Base-by-base conservation (phyloP, 2,329 filamentous ascomycete species). In the Scytalidium lignicola region DNA sequence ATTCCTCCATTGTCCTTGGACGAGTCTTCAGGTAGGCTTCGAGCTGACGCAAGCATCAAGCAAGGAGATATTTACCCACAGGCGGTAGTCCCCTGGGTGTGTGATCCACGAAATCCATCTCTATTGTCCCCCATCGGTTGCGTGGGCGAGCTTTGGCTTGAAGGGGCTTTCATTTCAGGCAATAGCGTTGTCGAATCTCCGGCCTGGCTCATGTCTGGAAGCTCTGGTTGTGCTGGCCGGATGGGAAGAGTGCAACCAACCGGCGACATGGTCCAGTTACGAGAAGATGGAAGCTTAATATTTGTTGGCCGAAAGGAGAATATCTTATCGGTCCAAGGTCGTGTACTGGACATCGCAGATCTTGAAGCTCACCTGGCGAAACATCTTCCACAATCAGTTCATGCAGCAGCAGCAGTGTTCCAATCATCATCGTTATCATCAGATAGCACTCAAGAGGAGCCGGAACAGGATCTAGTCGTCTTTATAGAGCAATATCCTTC, bases 41-140 rank as follows among this genome's bases (percentile, higher is more conserved):
- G 53, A 45, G 58, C 56, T 1, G 47, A 50, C 48, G 28, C 46
- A 13, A 52, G 41, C 23, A 52, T 55, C 41, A 57, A 57, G 40
- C 52, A 54, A 15, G 64, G 59, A 47, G 58, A 61, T 0, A 39
- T 44, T 0, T 73, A 72, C 52, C 69, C 70, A 26, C 64, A 55
- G 13, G 62, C 65, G 43, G 66, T 55, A 1, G 52, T 61, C 3
- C 57, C 61, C 10, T 68, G 66, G 66, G 59, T 68, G 0, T 61
- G 60, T 20, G 54, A 65, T 40, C 55, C 58, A 2, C 56, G 58
- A 3, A 70, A 70, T 32, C 48, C 64, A 1, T 58, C 56, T 20
- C 49, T 64, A n/a, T 51, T 74, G 17, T 62, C 66, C 1, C 71
- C 72, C 0, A 67, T 74, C 7, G 70, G 70, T 4, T 67, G 65